Conservation (phyloP, 345 rosid species). For the Tarenaya hassleriana region DNA sequence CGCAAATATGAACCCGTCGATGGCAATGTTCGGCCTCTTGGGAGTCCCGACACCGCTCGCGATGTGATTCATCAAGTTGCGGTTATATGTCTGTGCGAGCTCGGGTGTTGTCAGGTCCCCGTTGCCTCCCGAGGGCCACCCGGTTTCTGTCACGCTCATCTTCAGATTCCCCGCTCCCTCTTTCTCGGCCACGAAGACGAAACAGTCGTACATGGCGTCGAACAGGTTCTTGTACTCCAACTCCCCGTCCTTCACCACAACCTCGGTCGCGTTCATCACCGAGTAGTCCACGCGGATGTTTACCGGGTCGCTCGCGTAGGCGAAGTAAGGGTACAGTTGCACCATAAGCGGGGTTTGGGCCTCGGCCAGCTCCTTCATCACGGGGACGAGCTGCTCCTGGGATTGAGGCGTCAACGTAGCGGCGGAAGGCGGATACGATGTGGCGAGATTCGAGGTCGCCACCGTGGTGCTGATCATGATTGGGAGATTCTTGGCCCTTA, state of each 20-base stretch:
- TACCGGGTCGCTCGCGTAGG: constrained; percentile 26
- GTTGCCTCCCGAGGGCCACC: constrained; percentile 44
- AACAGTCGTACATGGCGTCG: constrained; percentile 37
- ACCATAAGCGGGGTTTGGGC: constrained; percentile 24
- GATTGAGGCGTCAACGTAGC: constrained; percentile 21
- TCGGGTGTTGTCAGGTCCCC: constrained; percentile 20
- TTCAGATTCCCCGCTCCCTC: constrained; percentile 4
- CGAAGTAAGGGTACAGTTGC: constrained; percentile 41
- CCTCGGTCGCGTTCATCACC: not conserved
- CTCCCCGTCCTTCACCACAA: constrained; percentile 28
- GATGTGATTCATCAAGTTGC: constrained; percentile 22
- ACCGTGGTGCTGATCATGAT: constrained; percentile 28
- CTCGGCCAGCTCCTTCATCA: constrained; percentile 18
- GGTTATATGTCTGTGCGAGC: constrained; percentile 20
- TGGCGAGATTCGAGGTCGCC: constrained; percentile 6
- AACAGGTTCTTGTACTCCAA: constrained; percentile 31
- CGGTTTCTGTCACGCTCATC: constrained; percentile 32
- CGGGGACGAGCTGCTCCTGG: constrained; percentile 15
- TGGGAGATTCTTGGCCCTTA: constrained; percentile 11
- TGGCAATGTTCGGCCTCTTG: constrained; percentile 16
- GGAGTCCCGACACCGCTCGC: constrained; percentile 28
- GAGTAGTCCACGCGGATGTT: constrained; percentile 29
- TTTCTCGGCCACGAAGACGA: constrained; percentile 29
- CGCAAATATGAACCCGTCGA: constrained; percentile 19
- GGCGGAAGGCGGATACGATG: constrained; percentile 39